phyloP scores from a whole-genome alignment of 768 basidiomycete genomes.

The Suillus bovinus region DNA sequence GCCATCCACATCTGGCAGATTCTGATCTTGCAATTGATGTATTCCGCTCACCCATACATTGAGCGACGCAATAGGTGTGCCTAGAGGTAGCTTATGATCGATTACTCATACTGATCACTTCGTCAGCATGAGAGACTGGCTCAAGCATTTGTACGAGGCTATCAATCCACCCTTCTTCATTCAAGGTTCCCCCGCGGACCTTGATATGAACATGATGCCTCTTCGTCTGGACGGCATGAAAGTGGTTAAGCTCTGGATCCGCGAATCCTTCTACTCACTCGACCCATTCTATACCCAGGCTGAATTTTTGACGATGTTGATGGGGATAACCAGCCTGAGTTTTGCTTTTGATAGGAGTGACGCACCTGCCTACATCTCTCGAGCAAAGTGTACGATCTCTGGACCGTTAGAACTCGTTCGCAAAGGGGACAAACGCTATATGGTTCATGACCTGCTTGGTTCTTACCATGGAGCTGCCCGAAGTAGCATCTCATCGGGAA shows the following conservation, averaged over 20 bases:
- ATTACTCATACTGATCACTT: not conserved
- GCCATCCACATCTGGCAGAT: constrained; percentile 51
- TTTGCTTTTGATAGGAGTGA: constrained; percentile 38
- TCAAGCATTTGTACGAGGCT: constrained; percentile 47
- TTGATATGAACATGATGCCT: constrained; percentile 40
- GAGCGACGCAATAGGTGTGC: constrained; percentile 10
- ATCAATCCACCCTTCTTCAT: constrained; percentile 46
- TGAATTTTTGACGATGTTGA: constrained; percentile 41
- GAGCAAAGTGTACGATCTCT: constrained; percentile 29
- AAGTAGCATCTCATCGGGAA: constrained; percentile 35
- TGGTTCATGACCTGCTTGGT: constrained; percentile 34
- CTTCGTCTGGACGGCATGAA: constrained; percentile 37
- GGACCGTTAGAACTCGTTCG: constrained; percentile 9
- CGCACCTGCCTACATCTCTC: constrained; percentile 36
- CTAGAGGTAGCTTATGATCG: not conserved
- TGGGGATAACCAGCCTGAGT: constrained; percentile 38
- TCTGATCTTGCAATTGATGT: constrained; percentile 40
- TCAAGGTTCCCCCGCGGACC: constrained; percentile 44
- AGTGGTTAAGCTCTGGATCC: constrained; percentile 48
- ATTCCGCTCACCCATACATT: constrained; percentile 15
- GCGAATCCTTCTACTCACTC: constrained; percentile 38
- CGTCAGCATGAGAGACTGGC: constrained; percentile 34
- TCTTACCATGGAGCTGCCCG: constrained; percentile 28
- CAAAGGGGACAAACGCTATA: constrained; percentile 18
- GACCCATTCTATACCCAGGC: constrained; percentile 9